Evolutionary conservation across 2,329 filamentous ascomycete species (phyloP), one percentile per base, ranked within the genome.

Genomic region (Harringtonia aguacate): DNA sequence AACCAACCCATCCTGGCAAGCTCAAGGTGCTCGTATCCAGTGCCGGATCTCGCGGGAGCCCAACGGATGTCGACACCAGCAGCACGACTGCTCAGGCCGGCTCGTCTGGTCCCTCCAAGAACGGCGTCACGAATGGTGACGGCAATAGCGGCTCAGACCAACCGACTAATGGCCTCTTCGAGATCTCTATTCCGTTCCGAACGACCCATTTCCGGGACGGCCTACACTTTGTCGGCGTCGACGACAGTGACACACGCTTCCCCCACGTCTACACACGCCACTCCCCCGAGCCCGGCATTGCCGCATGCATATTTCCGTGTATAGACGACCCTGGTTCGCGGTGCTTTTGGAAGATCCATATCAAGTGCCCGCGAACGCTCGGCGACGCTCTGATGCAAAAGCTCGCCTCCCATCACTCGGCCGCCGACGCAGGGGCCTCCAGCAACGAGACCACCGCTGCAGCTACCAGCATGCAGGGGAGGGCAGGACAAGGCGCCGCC

Each of bases 231-330:
- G 86, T 94, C 15, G 89, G 92, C 4, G 75, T 92, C 31, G 80
- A 87, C 36, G 79, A 81, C 45, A 77, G 81, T 41, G 90, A 95
- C 58, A 71, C 72, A 45, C 77, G 89, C 48, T 98, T 89, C 60
- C 88, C 92, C 0, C 90, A 98, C 65, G 81, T 86, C 39, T 98
- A 94, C 61, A 94, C 90, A 1, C 82, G 81, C 34, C 88, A 90
- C 56, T 84, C 82, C 3, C 68, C 83, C 35, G 81, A 85, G 48
- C 79, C 87, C 0, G 88, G 89, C 27, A 81, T 79, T 17, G 81
- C 87, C 1, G 90, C 81, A 38, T 89, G 83, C 53, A 78, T 97
- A 22, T 98, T 98, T 55, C 92, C 92, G 1, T 97, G 92, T 59
- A 73, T 97, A 42, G 92, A 98, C 58, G 85, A 94, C 57, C 77